Conservation (phyloP, 306 rosid species). For the Cicer cuneatum region DNA sequence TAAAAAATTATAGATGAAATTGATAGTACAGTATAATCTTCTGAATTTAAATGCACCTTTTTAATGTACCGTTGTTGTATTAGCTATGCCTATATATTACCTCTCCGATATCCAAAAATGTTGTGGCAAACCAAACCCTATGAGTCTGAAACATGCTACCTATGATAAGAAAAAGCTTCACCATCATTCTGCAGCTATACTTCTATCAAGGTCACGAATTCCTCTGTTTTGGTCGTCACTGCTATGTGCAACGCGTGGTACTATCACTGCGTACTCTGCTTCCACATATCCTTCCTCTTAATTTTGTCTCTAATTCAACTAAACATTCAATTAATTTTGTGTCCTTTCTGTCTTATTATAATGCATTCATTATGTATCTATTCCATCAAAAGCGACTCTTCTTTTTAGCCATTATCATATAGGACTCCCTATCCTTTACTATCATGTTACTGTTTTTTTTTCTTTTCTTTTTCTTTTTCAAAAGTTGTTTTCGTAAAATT, state of each 20-base stretch:
- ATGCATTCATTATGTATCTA: constrained; percentile 4
- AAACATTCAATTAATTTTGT: constrained; percentile 5
- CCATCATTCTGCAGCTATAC: constrained; percentile 48
- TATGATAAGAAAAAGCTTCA: constrained; percentile 39
- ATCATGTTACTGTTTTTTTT: background rate
- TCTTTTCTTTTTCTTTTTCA: no score
- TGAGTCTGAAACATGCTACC: constrained; percentile 32
- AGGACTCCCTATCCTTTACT: background rate
- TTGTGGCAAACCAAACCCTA: constrained; percentile 54
- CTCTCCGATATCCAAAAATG: constrained; percentile 56
- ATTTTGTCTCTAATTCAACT: constrained; percentile 37
- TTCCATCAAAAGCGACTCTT: constrained; percentile 1
- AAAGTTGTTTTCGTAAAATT: background rate
- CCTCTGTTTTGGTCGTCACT: constrained; percentile 46
- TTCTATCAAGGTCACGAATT: background rate
- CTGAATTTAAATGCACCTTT: no score
- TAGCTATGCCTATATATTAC: no score
- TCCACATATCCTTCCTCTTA: background rate
- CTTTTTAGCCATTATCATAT: background rate
- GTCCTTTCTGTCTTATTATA: background rate
- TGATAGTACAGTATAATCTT: no score
- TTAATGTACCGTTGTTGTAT: no score
- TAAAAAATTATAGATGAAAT: no score
- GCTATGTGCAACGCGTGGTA: constrained; percentile 59
- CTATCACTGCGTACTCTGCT: constrained; percentile 47